Evolutionary conservation across 2,329 filamentous ascomycete species (phyloP).

Genomic region (Monosporascus cannonballus): DNA sequence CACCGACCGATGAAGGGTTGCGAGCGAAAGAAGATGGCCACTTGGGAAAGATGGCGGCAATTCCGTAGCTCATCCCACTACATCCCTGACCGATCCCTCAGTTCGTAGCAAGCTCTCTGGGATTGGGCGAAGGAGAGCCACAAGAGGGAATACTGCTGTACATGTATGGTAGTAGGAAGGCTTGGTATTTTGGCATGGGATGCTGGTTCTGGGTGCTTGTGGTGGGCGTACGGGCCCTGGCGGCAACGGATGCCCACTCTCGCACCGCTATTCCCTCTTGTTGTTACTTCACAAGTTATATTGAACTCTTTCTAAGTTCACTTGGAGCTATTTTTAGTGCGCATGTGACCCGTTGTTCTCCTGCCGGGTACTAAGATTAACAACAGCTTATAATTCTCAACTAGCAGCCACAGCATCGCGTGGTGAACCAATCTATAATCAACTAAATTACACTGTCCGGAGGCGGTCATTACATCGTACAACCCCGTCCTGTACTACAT

Average conservation of each 20-base stretch:
- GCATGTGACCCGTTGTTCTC: too few species aligned
- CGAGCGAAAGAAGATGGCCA: not conserved
- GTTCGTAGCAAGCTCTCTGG: slow-evolving; percentile 4
- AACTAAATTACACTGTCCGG: too few species aligned
- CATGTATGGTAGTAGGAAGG: slow-evolving; percentile 9
- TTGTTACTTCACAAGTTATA: too few species aligned
- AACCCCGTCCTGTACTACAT: too few species aligned
- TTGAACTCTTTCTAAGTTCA: too few species aligned
- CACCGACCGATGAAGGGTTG: not conserved
- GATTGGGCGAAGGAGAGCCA: slow-evolving; percentile 16
- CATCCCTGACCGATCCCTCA: slow-evolving; percentile 17
- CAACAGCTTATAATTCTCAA: too few species aligned
- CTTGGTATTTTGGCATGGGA: slow-evolving; percentile 17
- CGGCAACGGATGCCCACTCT: too few species aligned
- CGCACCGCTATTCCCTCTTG: too few species aligned
- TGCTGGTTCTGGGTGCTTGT: slow-evolving; percentile 9
- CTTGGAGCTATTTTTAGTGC: not conserved
- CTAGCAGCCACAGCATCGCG: too few species aligned
- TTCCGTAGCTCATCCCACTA: slow-evolving; percentile 24
- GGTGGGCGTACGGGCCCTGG: not conserved
- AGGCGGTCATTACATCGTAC: too few species aligned
- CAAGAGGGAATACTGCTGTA: slow-evolving; percentile 7
- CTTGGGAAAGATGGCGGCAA: slow-evolving; percentile 6
- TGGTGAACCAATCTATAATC: too few species aligned
- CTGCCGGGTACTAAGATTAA: too few species aligned